Percentiles rank a stretch among this genome's conserved stretches.
These are phyloP conservation scores for Bauhinia variegata DNA, from an alignment of 306 rosid genomes.

Conservation along the genomic window DNA sequence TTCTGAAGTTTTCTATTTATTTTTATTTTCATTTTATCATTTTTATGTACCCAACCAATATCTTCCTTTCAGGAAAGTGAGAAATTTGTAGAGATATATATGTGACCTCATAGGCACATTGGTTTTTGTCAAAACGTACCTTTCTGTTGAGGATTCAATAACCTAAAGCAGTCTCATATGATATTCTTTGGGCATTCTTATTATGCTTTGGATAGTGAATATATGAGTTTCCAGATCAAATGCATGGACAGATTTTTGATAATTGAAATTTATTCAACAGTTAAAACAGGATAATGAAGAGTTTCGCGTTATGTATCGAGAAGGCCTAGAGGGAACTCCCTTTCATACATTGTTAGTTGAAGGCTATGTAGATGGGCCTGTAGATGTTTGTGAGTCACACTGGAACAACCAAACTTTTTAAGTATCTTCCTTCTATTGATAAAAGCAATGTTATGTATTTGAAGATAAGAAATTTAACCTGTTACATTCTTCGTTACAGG, in stretches of 20 bases:
- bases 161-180: slow-evolving; percentile 20
- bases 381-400: slow-evolving; percentile 76
- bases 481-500: slow-evolving; percentile 57
- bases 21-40: not conserved
- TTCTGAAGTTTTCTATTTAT: not conserved
- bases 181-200: slow-evolving; percentile 22
- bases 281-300: slow-evolving; percentile 90
- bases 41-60: slow-evolving; percentile 2
- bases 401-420: slow-evolving; percentile 14
- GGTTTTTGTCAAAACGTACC: slow-evolving; percentile 4
- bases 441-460: slow-evolving; percentile 20
- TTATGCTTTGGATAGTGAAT: slow-evolving; percentile 11
- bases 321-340: slow-evolving; percentile 86
- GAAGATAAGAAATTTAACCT: slow-evolving; percentile 13
- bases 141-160: slow-evolving; percentile 21
- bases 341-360: slow-evolving; percentile 85
- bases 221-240: slow-evolving; percentile 5
- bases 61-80: slow-evolving; percentile 13
- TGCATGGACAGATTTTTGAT: not conserved
- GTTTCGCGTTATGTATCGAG: slow-evolving; percentile 92
- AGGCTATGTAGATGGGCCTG: slow-evolving; percentile 90
- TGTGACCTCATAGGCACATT: slow-evolving; percentile 9
- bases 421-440: slow-evolving; percentile 24
- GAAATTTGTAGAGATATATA: slow-evolving; percentile 8
- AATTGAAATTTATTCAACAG: slow-evolving; percentile 54